A percentile compares a stretch with the other conserved stretches of the same genome.
phyloP scores from a whole-genome alignment of 2,329 filamentous ascomycete species.

The Xylariaceae sp. region DNA sequence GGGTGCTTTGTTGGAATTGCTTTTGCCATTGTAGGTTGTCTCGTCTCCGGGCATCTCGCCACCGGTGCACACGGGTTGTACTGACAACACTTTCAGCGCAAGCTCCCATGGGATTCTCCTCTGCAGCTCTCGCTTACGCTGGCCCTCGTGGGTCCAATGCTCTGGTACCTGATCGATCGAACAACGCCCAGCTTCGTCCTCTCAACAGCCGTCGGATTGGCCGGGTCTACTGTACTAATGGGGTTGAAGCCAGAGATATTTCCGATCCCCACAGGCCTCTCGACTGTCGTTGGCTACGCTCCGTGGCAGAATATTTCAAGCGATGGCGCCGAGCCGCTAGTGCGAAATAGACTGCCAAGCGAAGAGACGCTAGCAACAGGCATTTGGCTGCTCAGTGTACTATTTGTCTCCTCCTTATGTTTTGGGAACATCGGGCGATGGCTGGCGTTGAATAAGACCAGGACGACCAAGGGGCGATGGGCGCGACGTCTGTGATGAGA shows the following conservation, averaged over 20 bases:
- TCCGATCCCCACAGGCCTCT: constrained; percentile 61
- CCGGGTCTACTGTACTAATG: constrained; percentile 74
- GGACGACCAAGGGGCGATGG: constrained; percentile 49
- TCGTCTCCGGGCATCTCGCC: background rate
- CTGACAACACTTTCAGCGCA: constrained; percentile 59
- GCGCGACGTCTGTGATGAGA: constrained; percentile 26
- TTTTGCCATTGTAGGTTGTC: constrained; percentile 71
- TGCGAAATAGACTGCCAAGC: constrained; percentile 59
- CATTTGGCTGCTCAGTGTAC: constrained; percentile 88
- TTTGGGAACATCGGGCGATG: constrained; percentile 94
- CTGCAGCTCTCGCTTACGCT: constrained; percentile 91
- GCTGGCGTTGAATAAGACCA: constrained; percentile 60
- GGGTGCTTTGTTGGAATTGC: constrained; percentile 64
- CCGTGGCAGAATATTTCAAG: constrained; percentile 12
- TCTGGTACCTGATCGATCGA: constrained; percentile 96
- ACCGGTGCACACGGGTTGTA: constrained; percentile 6
- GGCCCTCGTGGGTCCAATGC: constrained; percentile 84
- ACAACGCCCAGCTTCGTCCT: constrained; percentile 83
- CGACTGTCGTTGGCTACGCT: constrained; percentile 15
- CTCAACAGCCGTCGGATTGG: constrained; percentile 71
- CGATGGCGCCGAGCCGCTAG: constrained; percentile 23
- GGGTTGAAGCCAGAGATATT: constrained; percentile 78
- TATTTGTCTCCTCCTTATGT: constrained; percentile 94
- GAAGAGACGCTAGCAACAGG: constrained; percentile 70
- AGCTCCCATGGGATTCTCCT: constrained; percentile 89